phyloP scores from a whole-genome alignment of 1,284 basidiomycete species.

The Apiotrichum domesticum region DNA sequence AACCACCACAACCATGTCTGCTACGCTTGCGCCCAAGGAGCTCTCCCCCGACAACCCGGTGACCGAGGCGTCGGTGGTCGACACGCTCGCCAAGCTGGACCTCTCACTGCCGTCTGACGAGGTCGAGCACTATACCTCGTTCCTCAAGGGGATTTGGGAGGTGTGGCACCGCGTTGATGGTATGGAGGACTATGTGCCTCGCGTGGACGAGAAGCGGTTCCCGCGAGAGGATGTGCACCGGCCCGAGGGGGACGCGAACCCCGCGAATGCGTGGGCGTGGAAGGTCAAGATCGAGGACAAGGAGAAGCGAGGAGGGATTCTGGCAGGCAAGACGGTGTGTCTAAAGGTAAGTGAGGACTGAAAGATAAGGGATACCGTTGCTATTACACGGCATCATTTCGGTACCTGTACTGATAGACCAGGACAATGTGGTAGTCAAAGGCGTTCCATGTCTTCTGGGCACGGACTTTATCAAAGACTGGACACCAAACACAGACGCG shows the following conservation, averaged over 20 bases:
- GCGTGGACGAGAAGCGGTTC: constrained; percentile 24
- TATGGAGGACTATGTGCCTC: constrained; percentile 31
- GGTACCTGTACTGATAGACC: background rate
- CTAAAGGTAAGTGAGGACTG: constrained; percentile 20
- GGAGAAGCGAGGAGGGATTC: constrained; percentile 6
- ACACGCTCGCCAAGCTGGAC: constrained; percentile 18
- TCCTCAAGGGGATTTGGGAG: constrained; percentile 30
- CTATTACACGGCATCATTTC: background rate
- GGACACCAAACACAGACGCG: constrained; percentile 45
- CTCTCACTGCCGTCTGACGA: constrained; percentile 7
- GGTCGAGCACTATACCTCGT: constrained; percentile 14
- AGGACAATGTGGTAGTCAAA: constrained; percentile 29
- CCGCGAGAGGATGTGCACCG: constrained; percentile 21
- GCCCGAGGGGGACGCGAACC: constrained; percentile 20
- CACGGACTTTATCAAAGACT: constrained; percentile 28
- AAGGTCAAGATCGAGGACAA: constrained; percentile 12
- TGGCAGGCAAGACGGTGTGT: constrained; percentile 29
- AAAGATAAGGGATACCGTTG: too few relatives aligned
- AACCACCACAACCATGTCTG: constrained; percentile 16
- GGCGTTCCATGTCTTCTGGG: constrained; percentile 32
- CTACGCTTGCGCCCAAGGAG: constrained; percentile 17
- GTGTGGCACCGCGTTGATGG: constrained; percentile 26
- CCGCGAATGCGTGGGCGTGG: constrained; percentile 31
- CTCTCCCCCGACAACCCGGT: constrained; percentile 11
- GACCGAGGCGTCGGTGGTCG: constrained; percentile 14